Evolutionary conservation across 2,329 filamentous ascomycete genomes (phyloP), one percentile per base, ranked within the genome.

Genomic region (Aspergillus eucalypticola): DNA sequence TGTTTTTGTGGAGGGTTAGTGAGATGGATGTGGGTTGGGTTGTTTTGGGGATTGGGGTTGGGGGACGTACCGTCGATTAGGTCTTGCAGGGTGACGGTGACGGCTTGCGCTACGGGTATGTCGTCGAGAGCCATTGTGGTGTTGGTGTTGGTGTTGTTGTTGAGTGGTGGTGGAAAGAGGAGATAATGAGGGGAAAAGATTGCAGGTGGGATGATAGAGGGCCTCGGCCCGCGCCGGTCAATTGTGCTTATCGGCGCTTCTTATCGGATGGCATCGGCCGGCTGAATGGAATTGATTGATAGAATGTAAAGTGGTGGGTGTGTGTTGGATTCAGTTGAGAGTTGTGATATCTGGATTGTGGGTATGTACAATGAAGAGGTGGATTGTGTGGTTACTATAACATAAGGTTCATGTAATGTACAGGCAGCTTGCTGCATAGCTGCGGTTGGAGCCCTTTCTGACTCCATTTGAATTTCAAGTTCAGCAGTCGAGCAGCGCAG

Each of bases 11-110:
- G 19, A 21, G 19, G 19, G 19, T 21, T 21, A 21, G 19, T 21
- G 19, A 29, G 8, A 29, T 29, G 15, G 17, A n/a, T 15, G 11
- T 17, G 35, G 27, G 2, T 53, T n/a, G 2, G 50, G 5, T 6
- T 25, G 10, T 21, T 11, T 13, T 27, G 44, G 11, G 17, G 21
- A 32, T 42, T 23, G 11, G 17, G 5, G 38, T 51, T 17, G 23
- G 4, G 4, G 4, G 51, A 19, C 60, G 52, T 23, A 84, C 82
- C 79, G 62, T 81, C 75, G 56, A 77, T 71, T 13, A 84, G 74
- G 55, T 82, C 80, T 56, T 79, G 67, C 2, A 83, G 69, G 62
- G 78, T 82, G 48, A 84, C 82, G 2, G 77, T 79, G 27, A 83
- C 77, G 3, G 80, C 75, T 54, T 77, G 70, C 32, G 69, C 74